Evolutionary conservation across 331 rosid genomes (phyloP).

Genomic region (Malus hybrid): DNA sequence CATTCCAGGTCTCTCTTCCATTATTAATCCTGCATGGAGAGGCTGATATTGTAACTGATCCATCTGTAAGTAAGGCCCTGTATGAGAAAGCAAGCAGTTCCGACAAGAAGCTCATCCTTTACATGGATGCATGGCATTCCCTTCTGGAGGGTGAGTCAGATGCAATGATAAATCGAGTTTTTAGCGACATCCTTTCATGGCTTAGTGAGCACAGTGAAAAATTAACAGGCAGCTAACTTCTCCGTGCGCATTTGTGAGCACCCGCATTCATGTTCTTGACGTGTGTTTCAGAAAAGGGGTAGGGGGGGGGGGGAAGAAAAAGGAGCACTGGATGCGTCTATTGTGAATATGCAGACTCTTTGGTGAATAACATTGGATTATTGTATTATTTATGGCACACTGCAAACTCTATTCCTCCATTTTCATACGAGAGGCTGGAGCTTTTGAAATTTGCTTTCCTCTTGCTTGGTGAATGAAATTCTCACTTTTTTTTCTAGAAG

Average conservation of each 20-base stretch:
- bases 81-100: conserved; percentile 63
- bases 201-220: conserved; percentile 42
- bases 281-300: background rate
- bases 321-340: background rate
- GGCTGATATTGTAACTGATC: conserved; percentile 79
- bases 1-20: conserved; percentile 65
- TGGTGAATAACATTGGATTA: background rate
- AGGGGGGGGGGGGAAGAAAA: background rate
- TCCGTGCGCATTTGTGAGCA: background rate
- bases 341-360: background rate
- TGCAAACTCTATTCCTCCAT: background rate
- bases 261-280: background rate
- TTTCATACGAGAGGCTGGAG: background rate
- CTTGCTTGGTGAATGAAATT: no score
- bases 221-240: background rate
- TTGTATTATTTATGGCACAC: background rate
- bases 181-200: conserved; percentile 66
- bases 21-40: conserved; percentile 80
- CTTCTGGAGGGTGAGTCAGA: conserved; percentile 92
- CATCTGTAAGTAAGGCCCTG: conserved; percentile 79
- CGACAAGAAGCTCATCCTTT: conserved; percentile 67
- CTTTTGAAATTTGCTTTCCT: background rate
- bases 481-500: no score
- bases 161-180: conserved; percentile 47
- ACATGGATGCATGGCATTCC: conserved; percentile 63